These are phyloP conservation scores for Crucihimalaya himalaica DNA, from an alignment of 345 rosid species.

Conservation along the genomic window DNA sequence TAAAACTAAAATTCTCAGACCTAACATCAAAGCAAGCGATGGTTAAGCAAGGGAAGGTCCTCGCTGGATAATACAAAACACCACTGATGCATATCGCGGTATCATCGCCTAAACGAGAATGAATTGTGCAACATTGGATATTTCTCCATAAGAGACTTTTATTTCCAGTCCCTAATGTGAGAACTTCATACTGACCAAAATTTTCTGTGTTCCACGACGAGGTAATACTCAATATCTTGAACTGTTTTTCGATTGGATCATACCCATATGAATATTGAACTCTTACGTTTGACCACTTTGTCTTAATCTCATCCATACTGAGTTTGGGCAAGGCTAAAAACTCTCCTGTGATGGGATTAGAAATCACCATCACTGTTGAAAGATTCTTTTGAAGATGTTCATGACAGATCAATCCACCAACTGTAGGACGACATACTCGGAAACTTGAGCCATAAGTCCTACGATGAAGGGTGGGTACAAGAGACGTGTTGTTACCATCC, in stretches of 20 bases:
- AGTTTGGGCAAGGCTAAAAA: background rate
- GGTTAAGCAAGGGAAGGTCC: no score
- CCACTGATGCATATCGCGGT: constrained; percentile 14
- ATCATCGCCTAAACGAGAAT: background rate
- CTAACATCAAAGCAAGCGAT: constrained; percentile 5
- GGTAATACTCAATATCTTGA: background rate
- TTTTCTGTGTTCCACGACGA: background rate
- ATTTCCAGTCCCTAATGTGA: background rate
- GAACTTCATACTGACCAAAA: background rate
- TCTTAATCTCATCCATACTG: background rate
- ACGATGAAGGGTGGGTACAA: no score
- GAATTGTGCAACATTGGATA: background rate
- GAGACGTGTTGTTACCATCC: no score
- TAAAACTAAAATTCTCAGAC: background rate
- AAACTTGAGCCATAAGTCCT: no score
- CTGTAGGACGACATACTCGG: no score
- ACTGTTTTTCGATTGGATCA: constrained; percentile 10
- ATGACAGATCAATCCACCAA: no score
- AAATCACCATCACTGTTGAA: no score
- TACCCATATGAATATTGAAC: background rate
- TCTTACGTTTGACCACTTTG: background rate
- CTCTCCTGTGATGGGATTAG: constrained; percentile 9
- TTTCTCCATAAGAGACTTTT: background rate
- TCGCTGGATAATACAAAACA: background rate
- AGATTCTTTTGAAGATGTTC: no score